Evolutionary conservation across 2,329 filamentous ascomycete genomes (phyloP).

Genomic region (Pseudogymnoascus sp.): DNA sequence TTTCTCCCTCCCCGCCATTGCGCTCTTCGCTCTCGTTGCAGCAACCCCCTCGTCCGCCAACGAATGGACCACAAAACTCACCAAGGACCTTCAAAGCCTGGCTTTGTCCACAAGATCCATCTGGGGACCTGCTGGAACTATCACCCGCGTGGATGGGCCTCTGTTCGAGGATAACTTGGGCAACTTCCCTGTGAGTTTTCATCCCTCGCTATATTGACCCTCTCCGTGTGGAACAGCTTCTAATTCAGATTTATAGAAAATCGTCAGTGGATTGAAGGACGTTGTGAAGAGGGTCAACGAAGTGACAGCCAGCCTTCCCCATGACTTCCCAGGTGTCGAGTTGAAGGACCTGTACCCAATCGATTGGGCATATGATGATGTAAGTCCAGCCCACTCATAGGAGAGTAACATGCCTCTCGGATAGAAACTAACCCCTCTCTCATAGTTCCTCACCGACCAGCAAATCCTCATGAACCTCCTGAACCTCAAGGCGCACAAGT

Average conservation of each 20-base stretch:
- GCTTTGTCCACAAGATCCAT: neutral
- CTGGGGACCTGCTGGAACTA: neutral
- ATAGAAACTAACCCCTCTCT: neutral
- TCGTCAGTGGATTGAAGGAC: neutral
- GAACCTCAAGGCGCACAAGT: neutral
- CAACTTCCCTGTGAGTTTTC: neutral
- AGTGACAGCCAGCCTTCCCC: neutral
- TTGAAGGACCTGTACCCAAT: constrained; percentile 1
- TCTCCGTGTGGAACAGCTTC: neutral
- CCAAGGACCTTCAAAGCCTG: neutral
- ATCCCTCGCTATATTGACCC: neutral
- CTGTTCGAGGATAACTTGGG: neutral
- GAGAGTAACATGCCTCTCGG: neutral
- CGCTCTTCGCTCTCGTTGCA: neutral
- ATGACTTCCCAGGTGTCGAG: neutral
- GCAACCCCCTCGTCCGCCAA: neutral
- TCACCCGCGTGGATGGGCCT: neutral
- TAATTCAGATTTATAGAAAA: neutral
- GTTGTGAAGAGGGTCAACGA: neutral
- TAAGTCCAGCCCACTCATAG: neutral
- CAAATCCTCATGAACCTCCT: constrained; percentile 7
- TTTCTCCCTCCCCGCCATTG: neutral
- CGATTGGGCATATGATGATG: constrained; percentile 5
- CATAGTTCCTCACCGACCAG: neutral
- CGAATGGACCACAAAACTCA: neutral